A percentile compares a stretch with the other conserved stretches of the same genome.
Conservation (phyloP, 23 red algal genomes). For the Porphyridium purpureum region DNA sequence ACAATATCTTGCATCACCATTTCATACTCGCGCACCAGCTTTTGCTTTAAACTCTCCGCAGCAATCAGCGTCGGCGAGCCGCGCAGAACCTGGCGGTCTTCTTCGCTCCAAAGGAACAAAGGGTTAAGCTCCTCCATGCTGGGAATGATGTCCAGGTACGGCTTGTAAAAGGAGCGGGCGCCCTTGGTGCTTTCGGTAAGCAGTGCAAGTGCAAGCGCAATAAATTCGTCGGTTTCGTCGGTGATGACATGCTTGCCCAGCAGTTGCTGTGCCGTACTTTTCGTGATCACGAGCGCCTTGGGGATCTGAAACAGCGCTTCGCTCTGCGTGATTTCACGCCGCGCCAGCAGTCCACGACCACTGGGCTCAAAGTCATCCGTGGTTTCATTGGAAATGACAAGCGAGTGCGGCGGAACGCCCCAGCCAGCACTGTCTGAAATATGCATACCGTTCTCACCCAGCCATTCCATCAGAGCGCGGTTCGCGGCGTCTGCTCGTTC, state of each 20-base stretch:
- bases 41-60: slow-evolving; percentile 25
- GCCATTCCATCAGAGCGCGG: slow-evolving; percentile 19
- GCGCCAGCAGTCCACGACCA: slow-evolving; percentile 65
- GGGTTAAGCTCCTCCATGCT: slow-evolving; percentile 32
- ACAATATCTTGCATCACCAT: slow-evolving; percentile 1
- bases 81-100: slow-evolving; percentile 27
- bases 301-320: slow-evolving; percentile 89
- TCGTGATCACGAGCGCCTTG: slow-evolving; percentile 42
- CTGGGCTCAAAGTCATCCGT: slow-evolving; percentile 62
- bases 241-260: slow-evolving; percentile 24
- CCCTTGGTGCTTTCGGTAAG: slow-evolving; percentile 45
- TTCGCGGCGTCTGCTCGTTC: background rate
- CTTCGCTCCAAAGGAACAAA: slow-evolving; percentile 69
- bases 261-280: slow-evolving; percentile 20
- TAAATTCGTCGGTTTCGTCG: slow-evolving; percentile 46
- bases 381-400: slow-evolving; percentile 79
- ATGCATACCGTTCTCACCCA: slow-evolving; percentile 78
- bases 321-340: slow-evolving; percentile 45
- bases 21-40: slow-evolving; percentile 49
- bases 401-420: slow-evolving; percentile 46
- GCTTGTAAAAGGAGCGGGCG: slow-evolving; percentile 64
- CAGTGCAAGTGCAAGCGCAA: slow-evolving; percentile 72
- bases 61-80: slow-evolving; percentile 60
- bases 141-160: slow-evolving; percentile 78
- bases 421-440: slow-evolving; percentile 57